phyloP scores from a whole-genome alignment of 345 rosid genomes.

The Dovyalis caffra region DNA sequence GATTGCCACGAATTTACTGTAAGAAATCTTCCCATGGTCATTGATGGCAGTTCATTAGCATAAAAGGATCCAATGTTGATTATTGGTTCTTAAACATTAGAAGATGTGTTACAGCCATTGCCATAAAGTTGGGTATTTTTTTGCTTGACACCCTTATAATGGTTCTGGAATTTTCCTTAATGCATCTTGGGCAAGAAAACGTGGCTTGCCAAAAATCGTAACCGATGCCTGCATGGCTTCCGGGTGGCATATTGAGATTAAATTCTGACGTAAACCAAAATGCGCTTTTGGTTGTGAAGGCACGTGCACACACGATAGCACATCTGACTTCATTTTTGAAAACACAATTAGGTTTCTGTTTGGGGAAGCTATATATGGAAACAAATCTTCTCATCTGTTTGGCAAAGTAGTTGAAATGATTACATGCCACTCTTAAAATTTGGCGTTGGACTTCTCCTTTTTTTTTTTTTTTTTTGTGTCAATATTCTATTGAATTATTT shows the following conservation, averaged over 20 bases:
- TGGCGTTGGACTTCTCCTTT: neutral
- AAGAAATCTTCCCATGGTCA: conserved; percentile 2
- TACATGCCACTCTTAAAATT: neutral
- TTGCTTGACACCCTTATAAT: neutral
- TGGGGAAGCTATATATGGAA: neutral
- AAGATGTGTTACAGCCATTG: neutral
- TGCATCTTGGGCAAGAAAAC: neutral
- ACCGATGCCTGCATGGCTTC: neutral
- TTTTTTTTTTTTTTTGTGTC: neutral
- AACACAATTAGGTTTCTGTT: neutral
- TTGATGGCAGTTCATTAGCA: neutral
- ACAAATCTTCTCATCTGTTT: neutral
- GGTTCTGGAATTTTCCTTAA: neutral
- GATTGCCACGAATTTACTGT: neutral
- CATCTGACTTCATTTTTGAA: neutral
- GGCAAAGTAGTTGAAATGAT: neutral
- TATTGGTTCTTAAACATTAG: neutral
- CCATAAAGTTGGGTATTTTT: neutral
- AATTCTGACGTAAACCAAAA: neutral
- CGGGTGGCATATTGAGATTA: neutral
- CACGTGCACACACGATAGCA: neutral
- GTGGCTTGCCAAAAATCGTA: neutral
- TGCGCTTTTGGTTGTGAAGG: neutral
- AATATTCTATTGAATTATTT: neutral
- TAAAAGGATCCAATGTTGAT: neutral